phyloP scores from a whole-genome alignment of 1,284 basidiomycete species.

The Volvariella surrecta region DNA sequence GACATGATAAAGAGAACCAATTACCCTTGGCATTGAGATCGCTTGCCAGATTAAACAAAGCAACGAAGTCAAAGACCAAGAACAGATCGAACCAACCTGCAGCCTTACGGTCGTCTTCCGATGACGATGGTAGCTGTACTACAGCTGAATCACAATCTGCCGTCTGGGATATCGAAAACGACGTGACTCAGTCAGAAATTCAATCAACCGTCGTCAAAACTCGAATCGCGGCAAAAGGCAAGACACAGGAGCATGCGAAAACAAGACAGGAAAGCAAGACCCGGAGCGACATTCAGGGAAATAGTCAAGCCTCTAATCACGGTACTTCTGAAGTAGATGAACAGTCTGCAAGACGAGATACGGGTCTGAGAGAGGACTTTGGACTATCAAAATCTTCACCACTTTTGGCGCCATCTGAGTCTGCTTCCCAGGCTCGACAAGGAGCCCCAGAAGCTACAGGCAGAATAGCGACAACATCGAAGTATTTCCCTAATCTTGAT shows the following conservation, averaged over 20 bases:
- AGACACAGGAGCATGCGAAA: neutral
- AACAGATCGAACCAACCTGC: neutral
- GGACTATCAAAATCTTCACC: no score
- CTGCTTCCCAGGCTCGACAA: constrained; percentile 15
- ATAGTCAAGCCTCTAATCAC: no score
- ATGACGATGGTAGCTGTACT: neutral
- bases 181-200: constrained; percentile 12
- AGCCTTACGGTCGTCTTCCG: neutral
- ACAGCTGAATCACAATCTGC: constrained; percentile 28
- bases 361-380: no score
- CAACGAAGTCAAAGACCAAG: constrained; percentile 10
- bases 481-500: neutral
- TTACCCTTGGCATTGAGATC: no score
- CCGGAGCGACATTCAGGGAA: no score
- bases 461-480: neutral
- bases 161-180: constrained; percentile 60
- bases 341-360: no score
- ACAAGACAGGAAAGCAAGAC: no score
- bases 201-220: neutral
- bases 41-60: no score
- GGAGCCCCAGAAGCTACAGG: no score
- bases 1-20: no score
- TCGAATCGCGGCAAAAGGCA: neutral
- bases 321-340: no score
- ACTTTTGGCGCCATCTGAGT: constrained; percentile 20